phyloP scores from a whole-genome alignment of 148 eudicot species.

The Salicornia ramosissima region DNA sequence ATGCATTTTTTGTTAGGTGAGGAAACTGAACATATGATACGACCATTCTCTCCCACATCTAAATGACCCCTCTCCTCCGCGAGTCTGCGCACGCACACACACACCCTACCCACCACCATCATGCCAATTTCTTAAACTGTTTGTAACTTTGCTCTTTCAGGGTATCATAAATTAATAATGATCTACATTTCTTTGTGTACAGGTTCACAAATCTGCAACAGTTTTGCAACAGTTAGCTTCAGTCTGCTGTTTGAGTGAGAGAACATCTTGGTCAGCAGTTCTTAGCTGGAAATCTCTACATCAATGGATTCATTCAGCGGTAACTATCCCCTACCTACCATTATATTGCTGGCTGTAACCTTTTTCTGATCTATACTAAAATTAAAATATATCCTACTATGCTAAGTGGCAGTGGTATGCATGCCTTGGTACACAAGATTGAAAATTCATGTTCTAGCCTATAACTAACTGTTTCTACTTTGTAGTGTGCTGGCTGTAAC shows the following conservation, averaged over 20 bases:
- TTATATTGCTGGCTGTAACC: not conserved
- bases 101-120: no score
- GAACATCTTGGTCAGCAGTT: constrained; percentile 62
- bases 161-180: not conserved
- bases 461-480: no score
- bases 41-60: not conserved
- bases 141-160: not conserved
- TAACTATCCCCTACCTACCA: constrained; percentile 31
- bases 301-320: constrained; percentile 83
- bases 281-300: constrained; percentile 85
- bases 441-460: not conserved
- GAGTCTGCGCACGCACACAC: no score
- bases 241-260: constrained; percentile 78
- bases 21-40: not conserved
- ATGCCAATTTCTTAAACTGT: not conserved
- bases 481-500: not conserved
- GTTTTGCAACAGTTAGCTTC: constrained; percentile 88
- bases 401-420: not conserved
- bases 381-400: not conserved
- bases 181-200: constrained; percentile 12
- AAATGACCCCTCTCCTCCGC: no score
- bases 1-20: not conserved
- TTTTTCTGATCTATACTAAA: not conserved
- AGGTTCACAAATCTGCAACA: constrained; percentile 93
- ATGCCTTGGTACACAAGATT: not conserved